phyloP scores from a whole-genome alignment of 2,329 filamentous ascomycete genomes.

The Parascedosporium putredinis region DNA sequence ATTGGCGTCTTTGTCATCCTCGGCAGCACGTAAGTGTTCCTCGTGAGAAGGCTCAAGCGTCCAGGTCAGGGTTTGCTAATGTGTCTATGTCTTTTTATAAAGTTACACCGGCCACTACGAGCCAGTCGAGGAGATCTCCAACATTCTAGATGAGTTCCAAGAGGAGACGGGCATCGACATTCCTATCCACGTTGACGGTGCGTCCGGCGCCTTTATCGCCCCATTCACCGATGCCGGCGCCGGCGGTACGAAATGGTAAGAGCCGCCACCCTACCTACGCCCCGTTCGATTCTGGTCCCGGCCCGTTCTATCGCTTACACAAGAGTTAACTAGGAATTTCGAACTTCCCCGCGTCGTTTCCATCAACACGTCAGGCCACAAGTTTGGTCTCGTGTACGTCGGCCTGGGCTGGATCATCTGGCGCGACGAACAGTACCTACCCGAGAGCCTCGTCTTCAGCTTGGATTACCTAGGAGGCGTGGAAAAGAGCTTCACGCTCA shows the following conservation, averaged over 20 bases:
- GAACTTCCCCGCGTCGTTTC: slow-evolving; percentile 50
- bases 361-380: slow-evolving; percentile 56
- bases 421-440: slow-evolving; percentile 54
- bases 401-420: slow-evolving; percentile 63
- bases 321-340: slow-evolving; percentile 40
- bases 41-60: too few species aligned
- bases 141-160: slow-evolving; percentile 54
- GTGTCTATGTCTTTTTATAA: neutral
- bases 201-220: slow-evolving; percentile 51
- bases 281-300: too few species aligned
- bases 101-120: slow-evolving; percentile 65
- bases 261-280: neutral
- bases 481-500: slow-evolving; percentile 60
- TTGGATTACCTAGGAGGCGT: slow-evolving; percentile 62
- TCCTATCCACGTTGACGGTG: slow-evolving; percentile 57
- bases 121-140: slow-evolving; percentile 56
- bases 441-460: slow-evolving; percentile 60
- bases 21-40: slow-evolving; percentile 44
- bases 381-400: slow-evolving; percentile 53
- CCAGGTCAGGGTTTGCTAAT: too few species aligned
- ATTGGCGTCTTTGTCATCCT: slow-evolving; percentile 67
- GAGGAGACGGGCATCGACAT: slow-evolving; percentile 51
- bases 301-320: too few species aligned
- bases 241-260: slow-evolving; percentile 46
- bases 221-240: slow-evolving; percentile 47